phyloP scores from a whole-genome alignment of 202 grass and related monocot species.

The Zoysia matrella region DNA sequence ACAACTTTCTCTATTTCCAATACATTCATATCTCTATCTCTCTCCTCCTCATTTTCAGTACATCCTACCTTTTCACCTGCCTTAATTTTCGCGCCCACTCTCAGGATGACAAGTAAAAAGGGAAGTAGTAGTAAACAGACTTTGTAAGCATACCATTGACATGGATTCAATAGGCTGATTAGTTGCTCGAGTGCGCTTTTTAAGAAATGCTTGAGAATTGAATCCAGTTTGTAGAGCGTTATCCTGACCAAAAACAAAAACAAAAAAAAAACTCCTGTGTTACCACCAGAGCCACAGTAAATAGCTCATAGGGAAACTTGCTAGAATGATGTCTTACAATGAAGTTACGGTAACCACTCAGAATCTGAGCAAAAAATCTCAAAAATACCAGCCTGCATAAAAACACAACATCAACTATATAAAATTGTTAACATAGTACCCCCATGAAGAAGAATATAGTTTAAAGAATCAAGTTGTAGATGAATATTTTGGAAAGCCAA shows the following conservation, averaged over 20 bases:
- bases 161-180: conserved; percentile 90
- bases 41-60: too few relatives aligned
- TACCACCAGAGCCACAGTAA: conserved; percentile 34
- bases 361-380: conserved; percentile 91
- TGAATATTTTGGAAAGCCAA: conserved; percentile 18
- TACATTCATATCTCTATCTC: too few relatives aligned
- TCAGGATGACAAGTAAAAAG: too few relatives aligned
- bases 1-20: too few relatives aligned
- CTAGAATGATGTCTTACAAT: conserved; percentile 75
- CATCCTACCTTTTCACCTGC: too few relatives aligned
- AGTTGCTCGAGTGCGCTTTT: conserved; percentile 88
- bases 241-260: conserved; percentile 50
- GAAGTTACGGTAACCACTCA: conserved; percentile 99
- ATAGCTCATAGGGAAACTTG: conserved; percentile 34
- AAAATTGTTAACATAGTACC: conserved; percentile 30
- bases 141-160: conserved; percentile 82
- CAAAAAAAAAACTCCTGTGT: conserved; percentile 26
- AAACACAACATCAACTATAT: conserved; percentile 37
- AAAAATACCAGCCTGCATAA: conserved; percentile 95
- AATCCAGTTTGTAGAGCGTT: conserved; percentile 82
- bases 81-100: too few relatives aligned
- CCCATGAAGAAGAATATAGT: conserved; percentile 25
- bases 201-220: conserved; percentile 99
- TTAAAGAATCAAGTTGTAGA: conserved; percentile 19
- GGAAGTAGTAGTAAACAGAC: conserved; percentile 6